Conservation (phyloP, 2,329 filamentous ascomycete genomes). For the Colletotrichum eleusines region DNA sequence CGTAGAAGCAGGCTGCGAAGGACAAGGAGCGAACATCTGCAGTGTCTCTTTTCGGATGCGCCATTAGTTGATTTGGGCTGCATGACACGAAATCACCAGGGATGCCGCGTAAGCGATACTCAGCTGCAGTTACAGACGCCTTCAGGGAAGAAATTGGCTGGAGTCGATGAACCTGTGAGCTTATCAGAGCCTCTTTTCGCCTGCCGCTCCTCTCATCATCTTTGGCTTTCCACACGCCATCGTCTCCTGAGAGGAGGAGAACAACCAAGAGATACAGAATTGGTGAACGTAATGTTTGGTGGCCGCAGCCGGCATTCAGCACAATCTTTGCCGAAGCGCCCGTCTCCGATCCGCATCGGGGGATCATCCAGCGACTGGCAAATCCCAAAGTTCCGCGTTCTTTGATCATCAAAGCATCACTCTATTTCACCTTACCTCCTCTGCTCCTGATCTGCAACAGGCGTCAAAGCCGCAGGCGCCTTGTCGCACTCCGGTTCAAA, state of each 20-base stretch:
- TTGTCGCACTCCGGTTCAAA: neutral
- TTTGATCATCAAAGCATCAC: neutral
- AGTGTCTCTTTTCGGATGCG: neutral
- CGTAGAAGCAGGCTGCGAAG: conserved; percentile 7
- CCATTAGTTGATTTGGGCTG: conserved; percentile 1
- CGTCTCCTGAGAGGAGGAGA: neutral
- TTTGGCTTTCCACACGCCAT: neutral
- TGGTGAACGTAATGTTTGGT: no score
- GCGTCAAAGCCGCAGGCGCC: neutral
- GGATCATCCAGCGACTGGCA: neutral
- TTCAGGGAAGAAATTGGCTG: neutral
- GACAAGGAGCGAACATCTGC: neutral
- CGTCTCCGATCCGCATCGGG: neutral
- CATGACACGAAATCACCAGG: neutral
- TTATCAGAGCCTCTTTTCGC: neutral
- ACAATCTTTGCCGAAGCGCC: neutral
- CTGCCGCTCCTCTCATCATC: no score
- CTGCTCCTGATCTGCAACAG: neutral
- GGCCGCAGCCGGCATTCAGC: neutral
- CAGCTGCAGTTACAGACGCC: neutral
- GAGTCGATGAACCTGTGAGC: neutral
- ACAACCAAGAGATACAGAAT: neutral
- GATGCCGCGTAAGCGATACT: conserved; percentile 8
- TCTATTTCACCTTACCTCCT: neutral
- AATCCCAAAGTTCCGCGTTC: neutral